Percentiles rank a stretch among this genome's conserved stretches.
phyloP scores from a whole-genome alignment of 306 rosid genomes.

The Lagenaria siceraria region DNA sequence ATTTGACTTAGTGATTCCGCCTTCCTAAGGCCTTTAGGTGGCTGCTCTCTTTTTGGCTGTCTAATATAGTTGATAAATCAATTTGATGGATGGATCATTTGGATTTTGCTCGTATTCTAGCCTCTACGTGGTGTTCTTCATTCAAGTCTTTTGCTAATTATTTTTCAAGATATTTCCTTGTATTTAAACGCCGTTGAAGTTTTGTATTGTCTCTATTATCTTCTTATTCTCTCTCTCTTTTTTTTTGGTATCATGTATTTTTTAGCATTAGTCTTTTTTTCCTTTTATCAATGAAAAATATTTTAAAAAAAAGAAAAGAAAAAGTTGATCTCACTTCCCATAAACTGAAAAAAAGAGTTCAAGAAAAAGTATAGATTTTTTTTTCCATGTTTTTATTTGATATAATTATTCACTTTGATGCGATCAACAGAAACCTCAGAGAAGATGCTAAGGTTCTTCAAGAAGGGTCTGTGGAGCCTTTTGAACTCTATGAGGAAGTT shows the following conservation, averaged over 20 bases:
- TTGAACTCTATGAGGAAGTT: constrained; percentile 67
- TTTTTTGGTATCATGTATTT: no score
- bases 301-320: no score
- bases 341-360: neutral
- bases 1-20: neutral
- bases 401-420: constrained; percentile 10
- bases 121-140: no score
- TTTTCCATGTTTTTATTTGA: neutral
- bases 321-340: neutral
- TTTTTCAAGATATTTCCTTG: no score
- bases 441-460: constrained; percentile 39
- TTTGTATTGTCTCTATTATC: no score
- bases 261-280: no score
- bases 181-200: no score
- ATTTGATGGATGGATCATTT: no score
- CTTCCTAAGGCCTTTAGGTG: neutral
- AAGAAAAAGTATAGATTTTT: neutral
- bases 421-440: constrained; percentile 59
- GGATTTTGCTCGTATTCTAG: no score
- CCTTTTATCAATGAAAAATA: no score
- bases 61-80: neutral
- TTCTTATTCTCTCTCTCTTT: no score
- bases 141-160: no score
- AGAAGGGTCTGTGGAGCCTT: constrained; percentile 35
- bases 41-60: neutral